Evolutionary conservation across 331 rosid species (phyloP), one percentile per base, ranked within the genome.

Genomic region (Malus hybrid): DNA sequence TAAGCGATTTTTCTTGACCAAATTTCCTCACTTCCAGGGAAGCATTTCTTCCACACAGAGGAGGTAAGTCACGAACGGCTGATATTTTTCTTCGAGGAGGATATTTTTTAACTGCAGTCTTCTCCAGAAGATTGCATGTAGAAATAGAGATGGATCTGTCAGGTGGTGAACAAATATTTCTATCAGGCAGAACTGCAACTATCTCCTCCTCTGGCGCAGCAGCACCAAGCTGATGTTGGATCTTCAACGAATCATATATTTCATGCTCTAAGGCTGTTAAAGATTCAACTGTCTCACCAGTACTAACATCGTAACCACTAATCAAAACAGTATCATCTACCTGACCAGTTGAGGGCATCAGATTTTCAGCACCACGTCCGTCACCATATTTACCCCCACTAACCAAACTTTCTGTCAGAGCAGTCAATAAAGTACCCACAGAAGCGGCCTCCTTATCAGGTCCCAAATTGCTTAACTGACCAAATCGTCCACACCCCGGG

Each of bases 11-110:
- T 67, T 71, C 86, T 65, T 72, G 77, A 82, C 53, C 79, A 46
- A 55, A 68, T 61, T 34, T 61, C 33, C 44, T 50, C 22, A 8
- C 65, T 16, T 48, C 61, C 42, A 56, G 12, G 8, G 76, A 30
- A 70, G 87, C 88, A 82, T 82, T 83, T 66, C 82, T 84, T 77
- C 97, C 95, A 75, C 97, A 93, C 20, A 77, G 74, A 77, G 73
- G 88, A 68, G 98, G 98, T 29, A 87, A 91, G 75, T 82, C 80
- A 66, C 98, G 84, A 61, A 80, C 39, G 36, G 97, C 98, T 61
- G 94, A 88, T 80, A 89, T 80, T 65, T 70, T 84, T 82, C 92
- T 87, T 73, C 80, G 84, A 61, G 91, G 92, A 82, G 87, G 87
- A 78, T 82, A 82, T 67, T 82, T 86, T 86, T 78, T 80, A 48